Evolutionary conservation across 129 eudicot species (phyloP).

Genomic region (Centella asiatica): DNA sequence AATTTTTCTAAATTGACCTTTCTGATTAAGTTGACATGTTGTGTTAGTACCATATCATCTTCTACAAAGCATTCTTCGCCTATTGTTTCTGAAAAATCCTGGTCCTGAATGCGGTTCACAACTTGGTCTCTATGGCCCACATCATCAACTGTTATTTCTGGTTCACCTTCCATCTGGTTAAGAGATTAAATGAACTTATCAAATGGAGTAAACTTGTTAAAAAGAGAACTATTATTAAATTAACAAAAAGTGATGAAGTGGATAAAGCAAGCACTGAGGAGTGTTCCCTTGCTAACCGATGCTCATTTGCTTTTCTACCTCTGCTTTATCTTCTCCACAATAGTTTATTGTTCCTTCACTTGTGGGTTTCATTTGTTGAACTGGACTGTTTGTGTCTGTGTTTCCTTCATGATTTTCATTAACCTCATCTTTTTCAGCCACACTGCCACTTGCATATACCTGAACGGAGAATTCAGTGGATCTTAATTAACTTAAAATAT

Average conservation of each 20-base stretch:
- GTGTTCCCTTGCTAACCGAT: not conserved
- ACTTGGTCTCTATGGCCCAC: not conserved
- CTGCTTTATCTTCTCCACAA: slow-evolving; percentile 2
- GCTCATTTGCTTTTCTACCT: not conserved
- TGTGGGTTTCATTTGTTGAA: not conserved
- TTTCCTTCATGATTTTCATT: not conserved
- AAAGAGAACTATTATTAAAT: too few species aligned
- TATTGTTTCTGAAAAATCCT: not conserved
- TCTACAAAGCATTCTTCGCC: not conserved
- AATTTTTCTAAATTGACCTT: too few species aligned
- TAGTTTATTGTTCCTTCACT: slow-evolving; percentile 3
- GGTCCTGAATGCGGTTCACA: not conserved
- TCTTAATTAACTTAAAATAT: not conserved
- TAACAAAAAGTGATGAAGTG: too few species aligned
- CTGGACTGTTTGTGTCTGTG: not conserved
- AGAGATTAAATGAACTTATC: not conserved
- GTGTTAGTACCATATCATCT: not conserved
- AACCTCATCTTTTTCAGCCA: not conserved
- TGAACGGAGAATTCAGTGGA: slow-evolving; percentile 1
- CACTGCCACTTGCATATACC: slow-evolving; percentile 8
- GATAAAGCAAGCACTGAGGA: not conserved
- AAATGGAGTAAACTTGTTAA: not conserved
- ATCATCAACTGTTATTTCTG: not conserved
- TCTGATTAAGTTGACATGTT: slow-evolving; percentile 23
- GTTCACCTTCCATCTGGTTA: slow-evolving; percentile 3